Percentiles rank a stretch among this genome's conserved stretches.
These are phyloP conservation scores for Candida sphagnicola DNA, from an alignment of 805 yeast genomes.

Conservation along the genomic window DNA sequence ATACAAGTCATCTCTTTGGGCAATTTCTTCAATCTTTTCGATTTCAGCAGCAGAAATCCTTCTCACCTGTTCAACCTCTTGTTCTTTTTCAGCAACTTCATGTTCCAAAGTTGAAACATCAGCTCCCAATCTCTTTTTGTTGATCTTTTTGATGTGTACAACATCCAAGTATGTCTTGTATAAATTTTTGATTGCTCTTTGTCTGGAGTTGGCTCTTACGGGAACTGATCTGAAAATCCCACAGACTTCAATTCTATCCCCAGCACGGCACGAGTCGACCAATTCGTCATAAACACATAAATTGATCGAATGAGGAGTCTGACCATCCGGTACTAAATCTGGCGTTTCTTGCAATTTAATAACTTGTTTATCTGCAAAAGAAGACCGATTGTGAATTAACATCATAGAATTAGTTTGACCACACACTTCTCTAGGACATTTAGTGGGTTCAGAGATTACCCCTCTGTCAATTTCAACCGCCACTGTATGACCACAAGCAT, in stretches of 20 bases:
- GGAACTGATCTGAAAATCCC: slow-evolving; percentile 94
- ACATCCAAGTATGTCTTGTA: slow-evolving; percentile 94
- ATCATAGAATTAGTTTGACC: slow-evolving; percentile 83
- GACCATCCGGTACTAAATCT: slow-evolving; percentile 95
- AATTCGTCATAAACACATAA: slow-evolving; percentile 93
- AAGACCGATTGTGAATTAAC: slow-evolving; percentile 84
- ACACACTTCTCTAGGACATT: slow-evolving; percentile 89
- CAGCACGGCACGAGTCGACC: slow-evolving; percentile 92
- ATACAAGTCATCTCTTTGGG: slow-evolving; percentile 75
- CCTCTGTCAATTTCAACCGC: slow-evolving; percentile 95
- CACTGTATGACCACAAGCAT: slow-evolving; percentile 88
- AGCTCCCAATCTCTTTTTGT: slow-evolving; percentile 73
- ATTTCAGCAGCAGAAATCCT: slow-evolving; percentile 68
- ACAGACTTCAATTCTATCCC: slow-evolving; percentile 93
- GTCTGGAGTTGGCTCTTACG: slow-evolving; percentile 80
- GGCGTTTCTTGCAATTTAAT: slow-evolving; percentile 94
- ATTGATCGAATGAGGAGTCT: slow-evolving; percentile 95
- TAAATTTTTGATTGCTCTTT: slow-evolving; percentile 75
- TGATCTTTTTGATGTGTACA: slow-evolving; percentile 85
- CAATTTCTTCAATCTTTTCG: slow-evolving; percentile 53
- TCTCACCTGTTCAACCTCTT: slow-evolving; percentile 75
- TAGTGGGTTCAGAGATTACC: slow-evolving; percentile 85
- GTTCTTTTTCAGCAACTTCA: slow-evolving; percentile 55
- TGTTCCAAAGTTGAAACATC: slow-evolving; percentile 63
- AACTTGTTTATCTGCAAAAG: slow-evolving; percentile 94